Base-by-base conservation (phyloP, 1,139 yeast genomes). In the Suhomyces panamericanus region DNA sequence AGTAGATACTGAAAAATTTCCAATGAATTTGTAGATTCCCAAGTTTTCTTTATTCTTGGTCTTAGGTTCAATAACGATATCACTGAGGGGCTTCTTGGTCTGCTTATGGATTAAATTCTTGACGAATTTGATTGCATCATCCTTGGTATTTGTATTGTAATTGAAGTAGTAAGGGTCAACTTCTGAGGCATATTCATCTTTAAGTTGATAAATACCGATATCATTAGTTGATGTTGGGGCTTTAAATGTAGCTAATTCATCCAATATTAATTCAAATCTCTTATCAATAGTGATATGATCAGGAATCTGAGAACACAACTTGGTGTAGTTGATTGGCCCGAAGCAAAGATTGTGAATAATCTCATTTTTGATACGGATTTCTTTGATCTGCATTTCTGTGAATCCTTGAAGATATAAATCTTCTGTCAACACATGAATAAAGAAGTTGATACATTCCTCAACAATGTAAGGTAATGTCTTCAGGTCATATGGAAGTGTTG, bases 151-250 rank as follows among this genome's bases (percentile, higher is more conserved):
- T 0, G 95, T 70, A 0, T 87, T 71, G 54, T 86, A 86, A 56
- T 89, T 90, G 50, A 87, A 76, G 61, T 85, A 91, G 58, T 83
- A 91, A 0, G 97, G 96, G 58, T 91, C 91, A 26, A 91, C 73
- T 32, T 75, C 69, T 4, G 64, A 67, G 43, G 72, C 69, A 49
- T 70, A 77, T 48, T 80, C 78, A 2, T 80, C 80, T 55, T 86
- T 88, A 42, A 93, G 69, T 29, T 77, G 67, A 58, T 87, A 91
- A 8, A 75, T 64, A 1, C 97, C 96, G 28, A 78, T 71, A 50
- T 87, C 95, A 39, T 78, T 78, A 2, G 79, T 56, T 0, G 85
- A 81, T 11, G 69, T 67, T 0, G 97, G 96, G 0, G 87, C 79
- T 11, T 75, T 71, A 59, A 76, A 88, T 1, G 65, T 69, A 0